Evolutionary conservation across 495 filamentous ascomycete genomes (phyloP), one percentile per base, ranked within the genome.

Genomic region (Clavariopsis aquatica): DNA sequence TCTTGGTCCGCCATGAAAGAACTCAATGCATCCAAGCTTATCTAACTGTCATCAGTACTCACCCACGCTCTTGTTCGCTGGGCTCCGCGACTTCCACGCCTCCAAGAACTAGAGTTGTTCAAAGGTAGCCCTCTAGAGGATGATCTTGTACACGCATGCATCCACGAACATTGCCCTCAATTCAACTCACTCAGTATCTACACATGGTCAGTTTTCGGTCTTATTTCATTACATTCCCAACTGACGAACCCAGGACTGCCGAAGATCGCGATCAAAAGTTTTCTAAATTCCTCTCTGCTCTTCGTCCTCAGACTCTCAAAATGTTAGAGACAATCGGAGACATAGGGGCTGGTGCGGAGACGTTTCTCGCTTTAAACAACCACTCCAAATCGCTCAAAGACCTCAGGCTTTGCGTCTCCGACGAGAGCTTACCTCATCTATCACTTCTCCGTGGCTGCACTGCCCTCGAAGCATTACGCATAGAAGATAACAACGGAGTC

Each of bases 171-270:
- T 68, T 93, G 88, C 61, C 84, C 82, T 2, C 68, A 79, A 10
- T 88, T 93, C 66, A 78, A 82, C 45, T 77, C 81, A 29, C 69
- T 93, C 20, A 81, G 77, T 22, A 84, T 88, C 54, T 87, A 79
- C 59, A 73, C 65, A 52, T 84, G 81, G 79, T 82, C 76, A 49
- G 20, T 43, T 41, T 20, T 7, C 12, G 1, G n/a, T 13, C 36
- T 7, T 47, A 7, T 10, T 27, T 5, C 19, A 10, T 19, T 4
- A 23, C 9, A 26, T n/a, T 41, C 15, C 20, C 22, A 34, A 27
- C 55, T 58, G 23, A 46, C 22, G 8, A 3, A 56, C 1, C 24
- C 58, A 73, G 70, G 69, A 28, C 27, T 64, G 71, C 73, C 46
- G 67, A 75, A 0, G 77, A 80, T 46, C 74, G 81, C 19, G 85